Conservation (phyloP, 768 basidiomycete genomes). For the Pleurotus salmoneostramineus region DNA sequence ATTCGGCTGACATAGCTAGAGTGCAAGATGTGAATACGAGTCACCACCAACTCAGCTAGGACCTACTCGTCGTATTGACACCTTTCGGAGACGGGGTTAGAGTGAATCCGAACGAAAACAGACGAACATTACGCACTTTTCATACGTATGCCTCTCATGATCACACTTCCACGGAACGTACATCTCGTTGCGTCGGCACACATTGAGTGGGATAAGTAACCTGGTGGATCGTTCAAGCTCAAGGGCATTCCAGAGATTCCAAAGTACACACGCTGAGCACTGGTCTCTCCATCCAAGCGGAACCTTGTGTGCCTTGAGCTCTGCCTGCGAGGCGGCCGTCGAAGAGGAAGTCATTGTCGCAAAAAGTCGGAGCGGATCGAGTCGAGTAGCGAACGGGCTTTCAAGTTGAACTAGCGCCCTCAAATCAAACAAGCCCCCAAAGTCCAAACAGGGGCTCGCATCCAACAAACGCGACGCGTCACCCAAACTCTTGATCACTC, state of each 20-base stretch:
- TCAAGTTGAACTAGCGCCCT: not conserved
- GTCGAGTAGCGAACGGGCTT: too few species aligned
- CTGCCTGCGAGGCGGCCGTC: conserved; percentile 77
- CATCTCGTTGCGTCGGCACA: conserved; percentile 71
- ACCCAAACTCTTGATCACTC: conserved; percentile 1
- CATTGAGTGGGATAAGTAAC: conserved; percentile 81
- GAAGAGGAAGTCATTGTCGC: conserved; percentile 54
- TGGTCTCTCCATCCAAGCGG: conserved; percentile 86
- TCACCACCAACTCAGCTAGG: conserved; percentile 4
- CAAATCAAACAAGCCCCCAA: too few species aligned
- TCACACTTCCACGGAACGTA: conserved; percentile 95
- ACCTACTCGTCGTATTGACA: conserved; percentile 95
- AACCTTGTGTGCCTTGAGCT: conserved; percentile 71
- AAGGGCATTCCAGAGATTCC: too few species aligned
- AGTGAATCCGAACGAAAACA: not conserved
- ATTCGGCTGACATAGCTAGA: conserved; percentile 82
- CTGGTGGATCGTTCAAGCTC: conserved; percentile 30
- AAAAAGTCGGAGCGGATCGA: not conserved
- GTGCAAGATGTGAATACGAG: conserved; percentile 1
- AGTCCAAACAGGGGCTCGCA: not conserved
- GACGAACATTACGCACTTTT: conserved; percentile 53
- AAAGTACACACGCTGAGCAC: conserved; percentile 77
- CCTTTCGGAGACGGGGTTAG: conserved; percentile 32
- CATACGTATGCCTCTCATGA: conserved; percentile 81
- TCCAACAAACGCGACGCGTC: conserved; percentile 1